Evolutionary conservation across 768 basidiomycete genomes (phyloP), one percentile per base, ranked within the genome.

Genomic region (Asterophora lycoperdoides): DNA sequence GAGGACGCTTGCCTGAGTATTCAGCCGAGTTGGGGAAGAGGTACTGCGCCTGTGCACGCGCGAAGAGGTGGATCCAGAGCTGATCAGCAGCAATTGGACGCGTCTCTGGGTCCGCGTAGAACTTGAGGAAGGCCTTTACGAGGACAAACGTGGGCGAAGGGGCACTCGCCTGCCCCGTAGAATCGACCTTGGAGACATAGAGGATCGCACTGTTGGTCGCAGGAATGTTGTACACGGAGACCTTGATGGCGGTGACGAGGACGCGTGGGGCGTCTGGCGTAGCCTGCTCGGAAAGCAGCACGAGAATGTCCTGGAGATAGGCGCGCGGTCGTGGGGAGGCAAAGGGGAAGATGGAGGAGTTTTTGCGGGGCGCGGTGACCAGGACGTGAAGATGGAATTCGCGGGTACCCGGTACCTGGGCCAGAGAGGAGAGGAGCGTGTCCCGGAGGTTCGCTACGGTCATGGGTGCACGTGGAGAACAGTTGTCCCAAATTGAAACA

Each of bases 101-200:
- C 43, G 83, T 85, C n/a, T 55, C 49, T 0, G 81, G 81, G 48
- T 83, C 75, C 29, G 77, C 73, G 59, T 87, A 88, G 67, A 68
- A 89, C 15, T 56, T 48, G 11, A 97, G 55, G 48, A 96, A 74
- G 0, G 84, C 70, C 15, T 74, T 72, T 37, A 91, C 81, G 45
- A 97, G 79, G 10, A 75, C 61, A 4, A 78, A 68, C 1, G 93
- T 92, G 3, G 89, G 88, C 34, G 84, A 79, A 0, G 84, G 86
- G 4, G 65, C 53, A 20, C 59, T 63, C 8, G 73, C 77, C 63
- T 93, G 84, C 0, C 94, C 94, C 0, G 94, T 91, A 9, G 93
- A 83, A 64, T 99, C 96, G 45, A 96, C 84, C 69, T 99, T 99
- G 41, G 90, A 89, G 44, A 99, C 75, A 65, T 98, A 96, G 28